Conservation (phyloP, 179 eudicot genomes). For the Drosera spatulata region DNA sequence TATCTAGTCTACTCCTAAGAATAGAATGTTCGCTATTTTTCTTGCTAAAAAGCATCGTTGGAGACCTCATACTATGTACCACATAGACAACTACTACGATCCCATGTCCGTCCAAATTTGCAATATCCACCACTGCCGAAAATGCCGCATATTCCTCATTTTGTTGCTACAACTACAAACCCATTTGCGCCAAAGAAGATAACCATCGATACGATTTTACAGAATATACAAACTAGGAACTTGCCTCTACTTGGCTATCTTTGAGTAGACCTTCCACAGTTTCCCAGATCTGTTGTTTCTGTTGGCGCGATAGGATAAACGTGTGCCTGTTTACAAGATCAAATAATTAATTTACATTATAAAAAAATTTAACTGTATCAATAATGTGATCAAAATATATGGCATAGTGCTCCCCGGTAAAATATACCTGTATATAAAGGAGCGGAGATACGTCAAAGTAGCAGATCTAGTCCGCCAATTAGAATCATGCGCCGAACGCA, state of each 20-base stretch:
- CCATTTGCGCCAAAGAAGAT: not conserved
- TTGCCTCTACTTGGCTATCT: conserved; percentile 93
- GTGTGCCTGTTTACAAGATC: conserved; percentile 51
- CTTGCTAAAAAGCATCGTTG: too few relatives aligned
- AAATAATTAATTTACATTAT: not conserved
- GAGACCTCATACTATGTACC: too few relatives aligned
- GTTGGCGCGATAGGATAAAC: conserved; percentile 52
- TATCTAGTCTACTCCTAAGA: too few relatives aligned
- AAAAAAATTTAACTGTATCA: not conserved
- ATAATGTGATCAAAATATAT: not conserved
- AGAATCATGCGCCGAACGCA: conserved; percentile 72
- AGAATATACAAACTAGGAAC: conserved; percentile 9
- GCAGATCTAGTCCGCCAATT: conserved; percentile 99
- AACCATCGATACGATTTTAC: not conserved
- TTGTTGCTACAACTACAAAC: not conserved
- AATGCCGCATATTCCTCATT: too few relatives aligned
- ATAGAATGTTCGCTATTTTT: too few relatives aligned
- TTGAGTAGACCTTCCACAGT: conserved; percentile 71
- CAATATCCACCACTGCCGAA: too few relatives aligned
- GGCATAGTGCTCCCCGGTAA: conserved; percentile 4
- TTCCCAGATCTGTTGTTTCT: conserved; percentile 74
- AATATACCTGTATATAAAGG: conserved; percentile 87
- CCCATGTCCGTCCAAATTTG: too few relatives aligned
- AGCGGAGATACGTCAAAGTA: conserved; percentile 79
- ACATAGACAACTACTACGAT: too few relatives aligned